These are phyloP conservation scores for Wickerhamomyces tratensis DNA, from an alignment of 805 yeast species.

Conservation along the genomic window DNA sequence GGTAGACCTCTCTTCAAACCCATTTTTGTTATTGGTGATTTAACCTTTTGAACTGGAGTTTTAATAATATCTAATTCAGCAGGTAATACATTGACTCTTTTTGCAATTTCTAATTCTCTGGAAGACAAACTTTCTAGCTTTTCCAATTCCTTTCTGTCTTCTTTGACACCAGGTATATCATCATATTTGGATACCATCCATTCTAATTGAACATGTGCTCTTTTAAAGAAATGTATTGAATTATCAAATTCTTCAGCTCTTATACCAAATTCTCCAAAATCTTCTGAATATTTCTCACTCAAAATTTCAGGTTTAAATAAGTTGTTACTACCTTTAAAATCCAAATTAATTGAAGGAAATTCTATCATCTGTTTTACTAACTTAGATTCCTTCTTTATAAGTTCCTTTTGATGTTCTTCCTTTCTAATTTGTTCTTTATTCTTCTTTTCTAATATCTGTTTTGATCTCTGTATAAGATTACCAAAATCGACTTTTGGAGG, in stretches of 20 bases:
- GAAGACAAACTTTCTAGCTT: conserved; percentile 15
- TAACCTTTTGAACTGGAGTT: conserved; percentile 19
- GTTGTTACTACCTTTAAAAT: not conserved
- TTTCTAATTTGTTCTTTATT: no score
- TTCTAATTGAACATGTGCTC: conserved; percentile 37
- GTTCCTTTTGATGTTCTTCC: no score
- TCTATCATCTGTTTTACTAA: no score
- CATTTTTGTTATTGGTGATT: conserved; percentile 5
- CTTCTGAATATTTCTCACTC: not conserved
- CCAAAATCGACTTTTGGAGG: no score
- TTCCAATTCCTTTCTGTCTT: conserved; percentile 7
- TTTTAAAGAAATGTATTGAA: conserved; percentile 28
- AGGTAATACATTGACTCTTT: not conserved
- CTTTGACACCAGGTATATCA: conserved; percentile 49
- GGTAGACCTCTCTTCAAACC: conserved; percentile 36
- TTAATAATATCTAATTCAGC: conserved; percentile 14
- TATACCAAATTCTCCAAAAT: not conserved
- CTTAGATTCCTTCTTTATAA: no score
- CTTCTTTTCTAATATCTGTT: no score
- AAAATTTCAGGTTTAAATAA: not conserved
- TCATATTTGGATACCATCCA: conserved; percentile 48
- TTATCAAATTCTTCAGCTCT: not conserved
- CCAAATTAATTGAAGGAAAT: no score
- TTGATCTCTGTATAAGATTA: no score
- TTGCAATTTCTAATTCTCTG: conserved; percentile 9